Base-by-base conservation (phyloP, 2,329 filamentous ascomycete genomes). In the Paradendryphiella salina region DNA sequence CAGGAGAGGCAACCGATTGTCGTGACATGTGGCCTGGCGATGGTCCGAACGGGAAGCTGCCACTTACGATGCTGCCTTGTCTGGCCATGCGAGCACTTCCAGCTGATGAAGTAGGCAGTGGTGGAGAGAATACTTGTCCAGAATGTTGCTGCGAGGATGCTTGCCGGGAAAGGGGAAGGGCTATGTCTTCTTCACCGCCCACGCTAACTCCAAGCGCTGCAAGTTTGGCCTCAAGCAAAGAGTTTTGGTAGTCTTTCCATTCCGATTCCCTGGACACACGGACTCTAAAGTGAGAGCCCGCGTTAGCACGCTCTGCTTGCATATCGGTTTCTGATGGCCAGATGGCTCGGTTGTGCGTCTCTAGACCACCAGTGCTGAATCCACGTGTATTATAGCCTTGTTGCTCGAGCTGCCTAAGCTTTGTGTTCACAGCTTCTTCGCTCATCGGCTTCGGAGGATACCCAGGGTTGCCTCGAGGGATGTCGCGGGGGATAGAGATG, bases 201-300 rank as follows among this genome's bases (percentile, higher is more conserved):
- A 89, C 81, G 14, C 85, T 91, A 10, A 97, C 94, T 58, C 94
- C 94, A 47, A 99, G 80, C 42, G 93, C 92, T 54, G 91, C 86
- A 44, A 99, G 80, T 75, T 96, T 99, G 54, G 93, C 90, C 76
- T 99, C 94, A 61, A 89, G 85, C 29, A 97, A 78, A 60, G 88
- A 86, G 46, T 88, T 83, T 51, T 92, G 88, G 72, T 97, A 96
- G 20, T 85, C 79, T 65, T 90, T 87, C 86, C 87, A 89, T 63
- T 83, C 81, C 33, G 86, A 85, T 56, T 87, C 75, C 65, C 90
- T 87, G 1, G 89, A 88, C 52, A 94, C 79, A 18, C 80, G 80
- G 29, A 94, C 86, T 46, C 78, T 79, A 66, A 79, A 87, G 20
- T 46, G 55, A 10, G 56, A 57, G n/a, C 71, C 72, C 4, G 75